Evolutionary conservation across 805 yeast species (phyloP), one percentile per base, ranked within the genome.

Genomic region (Lachancea waltii): DNA sequence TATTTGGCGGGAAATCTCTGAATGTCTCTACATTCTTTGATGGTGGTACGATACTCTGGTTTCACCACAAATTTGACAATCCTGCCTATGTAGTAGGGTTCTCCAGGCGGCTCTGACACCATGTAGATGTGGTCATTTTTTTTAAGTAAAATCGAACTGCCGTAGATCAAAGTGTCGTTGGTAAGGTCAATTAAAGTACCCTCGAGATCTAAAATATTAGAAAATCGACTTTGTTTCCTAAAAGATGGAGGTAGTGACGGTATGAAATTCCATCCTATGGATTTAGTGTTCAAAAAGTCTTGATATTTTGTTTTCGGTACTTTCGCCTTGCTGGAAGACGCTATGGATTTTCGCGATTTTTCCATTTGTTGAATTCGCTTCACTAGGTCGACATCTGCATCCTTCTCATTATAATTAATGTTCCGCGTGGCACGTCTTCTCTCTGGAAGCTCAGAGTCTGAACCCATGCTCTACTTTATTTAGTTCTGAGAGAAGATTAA

Each of bases 101-200:
- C 96, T 2, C 95, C 92, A 0, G 95, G 86, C 1, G 95, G 95
- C 58, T 86, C 96, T 45, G 92, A 77, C 9, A 89, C 71, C 78
- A 89, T 77, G 56, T 83, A 87, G 7, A 87, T 80, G 42, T 69
- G 77, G 41, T 87, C 95, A 37, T 63, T 53, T 28, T 52, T 46
- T 31, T 47, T 48, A 7, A 66, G 24, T 2, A 58, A 28, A 25
- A 18, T 40, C 17, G 33, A 58, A 5, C 44, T 50, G 0, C 38
- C 26, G 21, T 47, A 48, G 13, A 38, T 40, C 14, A 68, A 37
- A 9, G 35, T 41, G 17, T 63, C 62, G 13, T 56, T 55, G 9
- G 37, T 34, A 4, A 49, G 42, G 31, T 56, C 53, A 10, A 70
- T 54, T 17, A 47, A 38, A 3, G 75, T 70, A 16, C 62, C 69